Conservation (phyloP, 1,284 basidiomycete species). For the Wolfiporia cocos region DNA sequence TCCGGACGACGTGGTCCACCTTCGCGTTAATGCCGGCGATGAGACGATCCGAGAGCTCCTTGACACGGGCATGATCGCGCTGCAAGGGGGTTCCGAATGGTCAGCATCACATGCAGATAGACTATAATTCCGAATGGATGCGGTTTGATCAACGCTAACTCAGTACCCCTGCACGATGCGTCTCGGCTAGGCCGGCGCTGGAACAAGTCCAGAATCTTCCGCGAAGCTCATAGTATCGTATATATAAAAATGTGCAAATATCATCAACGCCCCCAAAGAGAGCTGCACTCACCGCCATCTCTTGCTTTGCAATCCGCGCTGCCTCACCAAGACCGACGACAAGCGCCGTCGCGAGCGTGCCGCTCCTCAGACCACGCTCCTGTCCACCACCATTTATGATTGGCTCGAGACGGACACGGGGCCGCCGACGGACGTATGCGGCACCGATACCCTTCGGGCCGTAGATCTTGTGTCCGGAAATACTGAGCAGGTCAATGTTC, state of each 20-base stretch:
- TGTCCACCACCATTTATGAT: slow-evolving; percentile 96
- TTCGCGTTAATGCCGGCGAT: slow-evolving; percentile 77
- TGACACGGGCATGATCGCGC: slow-evolving; percentile 82
- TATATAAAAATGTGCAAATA: slow-evolving; percentile 28
- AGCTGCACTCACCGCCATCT: slow-evolving; percentile 79
- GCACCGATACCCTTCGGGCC: slow-evolving; percentile 98
- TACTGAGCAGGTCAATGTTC: slow-evolving; percentile 94
- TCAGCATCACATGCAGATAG: slow-evolving; percentile 2
- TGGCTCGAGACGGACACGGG: slow-evolving; percentile 92
- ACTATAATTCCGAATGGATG: slow-evolving; percentile 5
- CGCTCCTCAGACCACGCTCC: slow-evolving; percentile 92
- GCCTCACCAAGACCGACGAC: slow-evolving; percentile 96
- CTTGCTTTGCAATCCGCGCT: slow-evolving; percentile 84
- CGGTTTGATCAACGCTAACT: slow-evolving; percentile 25
- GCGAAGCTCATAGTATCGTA: slow-evolving; percentile 22
- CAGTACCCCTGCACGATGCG: slow-evolving; percentile 86
- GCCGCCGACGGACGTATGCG: slow-evolving; percentile 89
- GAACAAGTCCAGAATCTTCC: slow-evolving; percentile 18
- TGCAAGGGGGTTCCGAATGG: slow-evolving; percentile 27
- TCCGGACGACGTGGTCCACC: slow-evolving; percentile 89
- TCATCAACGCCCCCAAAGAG: slow-evolving; percentile 41
- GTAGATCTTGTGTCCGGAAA: slow-evolving; percentile 98
- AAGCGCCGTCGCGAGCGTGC: slow-evolving; percentile 88
- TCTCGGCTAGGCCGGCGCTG: slow-evolving; percentile 55
- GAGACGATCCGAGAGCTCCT: slow-evolving; percentile 76